Percentiles rank a stretch among this genome's conserved stretches.
Conservation (phyloP, 2,329 filamentous ascomycete genomes). For the Fusarium equiseti region DNA sequence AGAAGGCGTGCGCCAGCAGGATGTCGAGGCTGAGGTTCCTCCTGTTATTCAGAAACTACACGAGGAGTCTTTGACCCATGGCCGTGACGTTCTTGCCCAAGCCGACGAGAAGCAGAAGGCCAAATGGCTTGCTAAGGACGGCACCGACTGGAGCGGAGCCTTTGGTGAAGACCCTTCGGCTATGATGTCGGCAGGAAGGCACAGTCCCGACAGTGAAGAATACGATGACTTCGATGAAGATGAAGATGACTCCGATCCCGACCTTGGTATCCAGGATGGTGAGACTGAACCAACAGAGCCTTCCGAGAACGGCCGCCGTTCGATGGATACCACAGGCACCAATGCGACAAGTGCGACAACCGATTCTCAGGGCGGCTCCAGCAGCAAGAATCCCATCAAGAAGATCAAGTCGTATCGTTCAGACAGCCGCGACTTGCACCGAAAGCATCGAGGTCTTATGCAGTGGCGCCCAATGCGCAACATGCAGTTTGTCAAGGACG, state of each 20-base stretch:
- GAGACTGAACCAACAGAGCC: constrained; percentile 49
- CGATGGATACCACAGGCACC: constrained; percentile 54
- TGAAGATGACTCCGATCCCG: constrained; percentile 57
- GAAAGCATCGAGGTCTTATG: constrained; percentile 91
- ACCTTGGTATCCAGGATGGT: constrained; percentile 72
- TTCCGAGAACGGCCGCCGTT: constrained; percentile 50
- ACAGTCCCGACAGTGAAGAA: constrained; percentile 53
- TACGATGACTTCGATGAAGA: constrained; percentile 57
- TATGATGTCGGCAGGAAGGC: constrained; percentile 53
- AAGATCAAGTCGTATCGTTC: constrained; percentile 73
- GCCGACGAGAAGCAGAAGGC: constrained; percentile 78
- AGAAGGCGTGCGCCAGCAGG: constrained; percentile 82
- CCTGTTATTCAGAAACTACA: constrained; percentile 80
- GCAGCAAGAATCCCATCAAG: constrained; percentile 66
- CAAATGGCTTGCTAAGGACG: constrained; percentile 83
- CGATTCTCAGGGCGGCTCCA: constrained; percentile 50
- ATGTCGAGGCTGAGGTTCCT: constrained; percentile 80
- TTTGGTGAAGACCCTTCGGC: constrained; percentile 81
- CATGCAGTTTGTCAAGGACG: constrained; percentile 86
- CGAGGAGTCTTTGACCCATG: constrained; percentile 81
- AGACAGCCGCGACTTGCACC: constrained; percentile 79
- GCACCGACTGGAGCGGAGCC: constrained; percentile 87
- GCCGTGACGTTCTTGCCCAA: constrained; percentile 82
- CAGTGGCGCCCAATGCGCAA: constrained; percentile 95
- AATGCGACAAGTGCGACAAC: constrained; percentile 51